Base-by-base conservation (phyloP, 352 stramenopile genomes). In the Globisporangium rhizosaccharum region DNA sequence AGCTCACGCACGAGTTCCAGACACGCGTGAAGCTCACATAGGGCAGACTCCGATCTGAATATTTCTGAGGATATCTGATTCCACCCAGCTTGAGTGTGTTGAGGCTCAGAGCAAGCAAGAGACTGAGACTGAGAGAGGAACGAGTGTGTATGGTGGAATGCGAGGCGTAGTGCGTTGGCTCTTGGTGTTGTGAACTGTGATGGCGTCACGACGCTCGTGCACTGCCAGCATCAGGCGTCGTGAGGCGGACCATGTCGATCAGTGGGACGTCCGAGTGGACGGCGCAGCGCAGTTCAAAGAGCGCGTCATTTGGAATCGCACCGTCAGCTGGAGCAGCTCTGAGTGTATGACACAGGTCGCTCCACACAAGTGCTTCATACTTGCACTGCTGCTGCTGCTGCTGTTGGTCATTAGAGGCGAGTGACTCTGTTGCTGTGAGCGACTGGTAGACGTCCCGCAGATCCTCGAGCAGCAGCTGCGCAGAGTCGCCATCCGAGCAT, bases 1-100 rank as follows among this genome's bases (percentile, higher is more conserved):
- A 88, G 55, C 62, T 91, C 48, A 88, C 75, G 45, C 72, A 81
- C 57, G 81, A 91, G 70, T 91, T 91, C 57, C 68, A 88, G 56
- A 76, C 81, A 56, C 76, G 78, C 68, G 72, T 89, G 57, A 71
- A 86, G 67, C 70, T 91, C 51, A 70, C 66, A 41, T 90, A 70
- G 37, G 17, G 26, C 41, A 23, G 41, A 12, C 33, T 47, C 41
- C 1, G 18, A 20, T 51, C 45, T 17, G 23, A 51, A 2, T 4
- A 26, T 26, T 6, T 50, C 9, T 20, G 33, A 39, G 33, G 8
- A 39, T 39, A 12, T 3, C 33, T 39, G 33, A 39, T 4, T 39
- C 7, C 9, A 5, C 6, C 9, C 30, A 36, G 30, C 5, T 36
- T 36, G 33, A 39, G 1, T 5, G 33, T 10, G 7, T 39, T 5